phyloP scores from a whole-genome alignment of 306 rosid species.

The Gastrolobium bilobum region DNA sequence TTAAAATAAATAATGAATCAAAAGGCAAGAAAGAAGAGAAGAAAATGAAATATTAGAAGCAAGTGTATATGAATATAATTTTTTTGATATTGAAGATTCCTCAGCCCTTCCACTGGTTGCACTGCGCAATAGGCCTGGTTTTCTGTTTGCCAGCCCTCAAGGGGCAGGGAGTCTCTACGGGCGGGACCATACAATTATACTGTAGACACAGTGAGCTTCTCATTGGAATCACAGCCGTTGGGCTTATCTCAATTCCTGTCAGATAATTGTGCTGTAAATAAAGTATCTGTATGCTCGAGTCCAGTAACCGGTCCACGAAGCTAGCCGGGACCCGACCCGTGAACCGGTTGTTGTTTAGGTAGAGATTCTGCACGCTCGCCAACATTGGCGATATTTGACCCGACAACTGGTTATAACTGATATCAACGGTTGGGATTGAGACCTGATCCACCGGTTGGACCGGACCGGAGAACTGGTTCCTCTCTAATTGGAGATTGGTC shows the following conservation, averaged over 20 bases:
- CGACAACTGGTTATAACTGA: slow-evolving; percentile 77
- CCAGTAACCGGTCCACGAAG: slow-evolving; percentile 77
- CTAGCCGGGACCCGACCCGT: slow-evolving; percentile 82
- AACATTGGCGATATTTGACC: slow-evolving; percentile 80
- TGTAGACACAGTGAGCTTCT: slow-evolving; percentile 92
- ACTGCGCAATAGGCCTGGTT: slow-evolving; percentile 80
- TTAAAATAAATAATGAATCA: slow-evolving; percentile 53
- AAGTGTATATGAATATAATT: slow-evolving; percentile 9
- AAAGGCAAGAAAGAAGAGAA: not conserved
- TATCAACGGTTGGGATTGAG: slow-evolving; percentile 80
- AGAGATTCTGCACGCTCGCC: slow-evolving; percentile 84
- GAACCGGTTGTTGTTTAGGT: slow-evolving; percentile 89
- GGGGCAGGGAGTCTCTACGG: slow-evolving; percentile 89
- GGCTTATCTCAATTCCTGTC: slow-evolving; percentile 90
- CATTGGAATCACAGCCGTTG: slow-evolving; percentile 94
- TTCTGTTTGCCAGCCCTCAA: slow-evolving; percentile 79
- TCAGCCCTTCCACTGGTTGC: slow-evolving; percentile 76
- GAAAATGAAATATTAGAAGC: slow-evolving; percentile 24
- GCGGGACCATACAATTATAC: slow-evolving; percentile 98
- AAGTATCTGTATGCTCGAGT: slow-evolving; percentile 74
- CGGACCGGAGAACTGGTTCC: slow-evolving; percentile 76
- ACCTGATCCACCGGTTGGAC: slow-evolving; percentile 74
- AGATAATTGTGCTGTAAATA: slow-evolving; percentile 93
- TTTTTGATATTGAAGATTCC: not conserved
- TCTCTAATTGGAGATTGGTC: slow-evolving; percentile 71